Evolutionary conservation across 2,329 filamentous ascomycete species (phyloP), one percentile per base, ranked within the genome.

Genomic region (Monosporascus sp.): DNA sequence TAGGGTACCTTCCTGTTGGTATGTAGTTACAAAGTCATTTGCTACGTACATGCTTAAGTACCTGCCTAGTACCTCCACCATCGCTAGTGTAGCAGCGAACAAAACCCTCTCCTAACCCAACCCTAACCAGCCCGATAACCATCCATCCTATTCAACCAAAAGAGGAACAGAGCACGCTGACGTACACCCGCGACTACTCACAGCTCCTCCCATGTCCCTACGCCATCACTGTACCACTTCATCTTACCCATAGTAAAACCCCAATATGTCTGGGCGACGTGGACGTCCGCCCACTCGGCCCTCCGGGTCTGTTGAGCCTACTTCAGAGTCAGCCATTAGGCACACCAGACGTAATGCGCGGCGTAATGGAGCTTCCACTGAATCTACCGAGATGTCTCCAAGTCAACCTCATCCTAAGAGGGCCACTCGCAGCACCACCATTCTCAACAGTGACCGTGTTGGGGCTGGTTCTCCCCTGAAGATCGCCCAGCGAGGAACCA

Each of bases 331-430:
- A 2, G 48, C 54, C 7, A 25, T 52, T 22, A 58, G 61, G 53
- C 62, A 60, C 20, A 63, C 61, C 14, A 58, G 61, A 46, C 54
- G 56, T 36, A 52, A 50, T 22, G 42, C 59, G 17, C 61, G 57
- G 50, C 61, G 52, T 49, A 48, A 46, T 14, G 56, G 50, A n/a
- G 39, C 47, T 11, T 50, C 54, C 22, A 34, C 37, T 14, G 56
- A 58, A 46, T 41, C 44, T 6, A 39, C 15, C 17, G 24, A 46
- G 42, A 46, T 46, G 24, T 17, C 38, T 17, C 1, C 15, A 39
- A 39, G 17, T 39, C 38, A 39, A 20, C 38, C 38, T 6, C 3
- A 17, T 17, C 7, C 14, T 15, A 46, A 27, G 25, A 46, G 20
- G 14, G 42, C 24, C 8, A 46, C 42, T 14, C 42, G 42, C 17